phyloP scores from a whole-genome alignment of 768 basidiomycete species.

The Tylopilus subfusipes region DNA sequence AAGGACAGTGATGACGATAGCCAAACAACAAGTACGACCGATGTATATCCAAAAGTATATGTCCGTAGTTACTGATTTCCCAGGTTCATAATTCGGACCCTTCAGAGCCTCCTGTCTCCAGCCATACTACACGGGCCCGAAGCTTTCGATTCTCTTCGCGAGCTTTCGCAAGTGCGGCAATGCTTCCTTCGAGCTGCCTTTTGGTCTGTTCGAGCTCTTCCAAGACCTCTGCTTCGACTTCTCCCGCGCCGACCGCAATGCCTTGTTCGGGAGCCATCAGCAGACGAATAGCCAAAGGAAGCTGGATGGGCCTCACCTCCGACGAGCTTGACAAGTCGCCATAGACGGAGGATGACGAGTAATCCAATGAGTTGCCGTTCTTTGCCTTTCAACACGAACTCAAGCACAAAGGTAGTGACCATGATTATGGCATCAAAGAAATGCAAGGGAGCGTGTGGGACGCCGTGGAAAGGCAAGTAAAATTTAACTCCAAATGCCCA shows the following conservation, averaged over 20 bases:
- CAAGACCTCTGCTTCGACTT: constrained; percentile 54
- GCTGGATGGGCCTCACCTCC: constrained; percentile 39
- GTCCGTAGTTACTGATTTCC: constrained; percentile 10
- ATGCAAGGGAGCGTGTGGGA: constrained; percentile 61
- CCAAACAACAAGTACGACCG: constrained; percentile 12
- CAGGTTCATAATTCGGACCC: constrained; percentile 29
- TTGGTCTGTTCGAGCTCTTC: constrained; percentile 49
- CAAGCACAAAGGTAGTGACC: constrained; percentile 68
- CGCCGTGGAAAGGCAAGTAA: constrained; percentile 58
- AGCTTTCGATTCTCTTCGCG: constrained; percentile 57
- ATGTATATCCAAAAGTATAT: constrained; percentile 6
- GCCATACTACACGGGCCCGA: constrained; percentile 35
- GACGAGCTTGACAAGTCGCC: constrained; percentile 77
- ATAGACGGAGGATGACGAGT: constrained; percentile 70
- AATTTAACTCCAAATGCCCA: constrained; percentile 63
- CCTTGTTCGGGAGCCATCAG: constrained; percentile 39
- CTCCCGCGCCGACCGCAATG: constrained; percentile 71
- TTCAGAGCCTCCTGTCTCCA: constrained; percentile 35
- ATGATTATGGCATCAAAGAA: constrained; percentile 72
- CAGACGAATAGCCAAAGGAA: background rate
- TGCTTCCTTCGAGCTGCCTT: constrained; percentile 44
- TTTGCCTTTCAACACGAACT: constrained; percentile 61
- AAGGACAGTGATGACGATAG: constrained; percentile 1
- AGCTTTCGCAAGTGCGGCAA: constrained; percentile 40
- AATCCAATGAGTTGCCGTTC: constrained; percentile 70